Evolutionary conservation across 805 yeast species (phyloP).

Genomic region (Lipomyces chichibuensis): DNA sequence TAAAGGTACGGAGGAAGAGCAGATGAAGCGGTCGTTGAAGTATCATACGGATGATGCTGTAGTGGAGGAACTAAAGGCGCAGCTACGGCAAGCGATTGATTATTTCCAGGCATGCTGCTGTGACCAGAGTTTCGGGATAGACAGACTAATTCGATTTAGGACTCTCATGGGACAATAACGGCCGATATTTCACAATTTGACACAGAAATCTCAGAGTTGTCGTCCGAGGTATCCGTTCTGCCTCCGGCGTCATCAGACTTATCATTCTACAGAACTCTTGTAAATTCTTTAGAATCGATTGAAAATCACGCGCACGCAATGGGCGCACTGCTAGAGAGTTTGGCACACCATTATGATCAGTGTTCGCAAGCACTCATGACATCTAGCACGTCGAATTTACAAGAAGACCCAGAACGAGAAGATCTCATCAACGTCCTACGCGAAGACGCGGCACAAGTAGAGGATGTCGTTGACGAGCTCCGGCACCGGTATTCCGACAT

Average conservation of each 20-base stretch:
- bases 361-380: constrained; percentile 56
- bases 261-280: neutral
- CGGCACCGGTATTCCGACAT: constrained; percentile 27
- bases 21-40: constrained; percentile 42
- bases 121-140: neutral
- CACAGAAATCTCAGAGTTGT: constrained; percentile 41
- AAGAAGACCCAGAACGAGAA: constrained; percentile 46
- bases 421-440: constrained; percentile 62
- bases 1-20: constrained; percentile 17
- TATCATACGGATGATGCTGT: constrained; percentile 55
- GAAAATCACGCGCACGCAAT: constrained; percentile 62
- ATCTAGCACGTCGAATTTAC: constrained; percentile 44
- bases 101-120: constrained; percentile 38
- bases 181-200: constrained; percentile 42
- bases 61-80: constrained; percentile 43
- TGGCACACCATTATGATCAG: constrained; percentile 83
- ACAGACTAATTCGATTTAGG: neutral
- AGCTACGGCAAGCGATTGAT: constrained; percentile 44
- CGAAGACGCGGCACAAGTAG: constrained; percentile 44
- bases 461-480: constrained; percentile 36
- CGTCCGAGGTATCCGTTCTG: constrained; percentile 37
- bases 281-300: constrained; percentile 31
- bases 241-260: neutral
- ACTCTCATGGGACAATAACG: constrained; percentile 14
- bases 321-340: constrained; percentile 67